Evolutionary conservation across 805 yeast genomes (phyloP), one percentile per base, ranked within the genome.

Genomic region (Candida qinlingensis): DNA sequence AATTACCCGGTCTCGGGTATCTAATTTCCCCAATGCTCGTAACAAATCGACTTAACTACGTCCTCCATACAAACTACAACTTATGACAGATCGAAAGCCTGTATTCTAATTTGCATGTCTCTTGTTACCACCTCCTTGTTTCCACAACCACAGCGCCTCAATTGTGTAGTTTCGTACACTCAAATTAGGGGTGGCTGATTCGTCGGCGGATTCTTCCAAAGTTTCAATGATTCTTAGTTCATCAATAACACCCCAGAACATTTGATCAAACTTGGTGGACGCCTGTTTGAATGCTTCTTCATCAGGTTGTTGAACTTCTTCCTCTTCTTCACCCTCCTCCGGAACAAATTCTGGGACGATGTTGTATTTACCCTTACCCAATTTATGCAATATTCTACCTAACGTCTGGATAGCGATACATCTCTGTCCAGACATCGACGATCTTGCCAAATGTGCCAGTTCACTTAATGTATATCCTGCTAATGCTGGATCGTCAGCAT

Each of bases 381-480:
- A 69, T 62, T 88, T 87, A 66, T 86, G 89, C 41, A 94, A 70
- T 1, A 94, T 79, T 52, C 99, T 74, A 4, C 99, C 99, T 39
- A 90, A 57, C 7, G 94, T 87, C 61, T 87, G 87, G 34, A 91
- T 82, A 7, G 97, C 89, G 10, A 94, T 76, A 52, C 94, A 81
- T 42, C 97, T 72, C 67, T 94, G 99, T 0, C 95, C 82, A 1
- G 95, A 80, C 47, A 85, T 79, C 2, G 85, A 79, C 2, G 96
- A 87, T 54, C 96, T 73, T 5, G 90, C 70, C 42, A 88, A 74
- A 56, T 85, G 94, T 1, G 85, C 84, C 45, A 94, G 72, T 62
- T 94, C 99, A 0, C 79, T 72, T 27, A 94, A 63, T 0, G 97
- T 91, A 64, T 94, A 94, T 0, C 99, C 99, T 0, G 98, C 96